These are phyloP conservation scores for Astragalus membranaceus DNA, from an alignment of 306 rosid genomes.

Conservation along the genomic window DNA sequence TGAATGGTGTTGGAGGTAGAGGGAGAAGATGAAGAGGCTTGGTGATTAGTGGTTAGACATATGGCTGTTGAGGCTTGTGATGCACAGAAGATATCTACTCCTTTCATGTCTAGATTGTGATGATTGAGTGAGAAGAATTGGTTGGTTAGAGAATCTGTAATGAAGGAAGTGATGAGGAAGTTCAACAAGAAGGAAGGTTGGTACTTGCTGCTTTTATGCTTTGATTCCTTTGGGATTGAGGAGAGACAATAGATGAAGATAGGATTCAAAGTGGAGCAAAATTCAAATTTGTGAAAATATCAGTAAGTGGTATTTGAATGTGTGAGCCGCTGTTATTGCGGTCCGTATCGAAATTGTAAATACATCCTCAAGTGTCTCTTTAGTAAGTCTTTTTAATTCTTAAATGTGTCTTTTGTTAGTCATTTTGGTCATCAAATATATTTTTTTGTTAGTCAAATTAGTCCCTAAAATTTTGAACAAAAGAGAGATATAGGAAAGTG, in stretches of 20 bases:
- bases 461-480: no score
- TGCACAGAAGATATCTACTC: conserved; percentile 62
- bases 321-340: no score
- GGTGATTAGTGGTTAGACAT: conserved; percentile 58
- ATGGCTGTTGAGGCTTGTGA: conserved; percentile 87
- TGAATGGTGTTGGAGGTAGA: conserved; percentile 40
- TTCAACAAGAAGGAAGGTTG: conserved; percentile 1
- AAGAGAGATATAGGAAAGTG: no score
- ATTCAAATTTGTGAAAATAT: not conserved
- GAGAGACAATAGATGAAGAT: conserved; percentile 6
- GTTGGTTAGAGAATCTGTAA: conserved; percentile 34
- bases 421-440: no score
- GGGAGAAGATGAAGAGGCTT: conserved; percentile 39
- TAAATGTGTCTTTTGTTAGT: no score
- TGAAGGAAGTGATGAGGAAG: conserved; percentile 22
- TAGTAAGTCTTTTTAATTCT: no score
- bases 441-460: no score
- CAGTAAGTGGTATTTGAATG: no score
- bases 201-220: conserved; percentile 30
- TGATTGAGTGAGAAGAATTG: not conserved
- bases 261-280: conserved; percentile 16
- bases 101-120: conserved; percentile 48
- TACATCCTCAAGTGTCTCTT: no score
- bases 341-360: no score
- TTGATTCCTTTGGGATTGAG: conserved; percentile 11